Evolutionary conservation across 495 filamentous ascomycete genomes (phyloP).

Genomic region (Corynascus novoguineensis): DNA sequence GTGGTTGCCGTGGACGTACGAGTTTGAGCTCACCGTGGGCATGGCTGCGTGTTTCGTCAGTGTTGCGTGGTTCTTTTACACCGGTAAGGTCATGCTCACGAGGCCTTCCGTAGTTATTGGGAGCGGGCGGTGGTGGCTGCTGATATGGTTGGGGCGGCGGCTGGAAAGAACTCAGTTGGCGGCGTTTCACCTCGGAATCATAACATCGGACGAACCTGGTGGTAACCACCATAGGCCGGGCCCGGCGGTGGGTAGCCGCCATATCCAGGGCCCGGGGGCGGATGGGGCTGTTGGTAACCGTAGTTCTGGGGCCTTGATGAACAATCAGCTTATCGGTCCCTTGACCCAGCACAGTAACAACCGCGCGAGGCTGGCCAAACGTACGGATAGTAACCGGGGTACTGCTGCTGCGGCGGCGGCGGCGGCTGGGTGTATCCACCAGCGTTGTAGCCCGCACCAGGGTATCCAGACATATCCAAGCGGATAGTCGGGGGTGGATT

Average conservation of each 20-base stretch:
- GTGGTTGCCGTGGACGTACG: constrained; percentile 50
- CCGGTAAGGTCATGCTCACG: constrained; percentile 27
- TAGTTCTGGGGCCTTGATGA: constrained; percentile 18
- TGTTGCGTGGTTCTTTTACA: neutral
- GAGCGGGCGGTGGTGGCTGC: constrained; percentile 25
- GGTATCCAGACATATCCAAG: constrained; percentile 35
- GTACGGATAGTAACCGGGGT: constrained; percentile 40
- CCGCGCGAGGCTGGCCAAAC: constrained; percentile 8
- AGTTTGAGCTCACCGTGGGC: constrained; percentile 45
- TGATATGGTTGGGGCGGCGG: constrained; percentile 39
- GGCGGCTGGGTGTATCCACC: constrained; percentile 34
- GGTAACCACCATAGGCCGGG: constrained; percentile 31
- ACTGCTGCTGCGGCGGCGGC: constrained; percentile 32
- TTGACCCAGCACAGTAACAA: neutral
- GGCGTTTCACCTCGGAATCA: neutral
- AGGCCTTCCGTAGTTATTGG: constrained; percentile 33
- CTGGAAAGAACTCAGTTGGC: constrained; percentile 24
- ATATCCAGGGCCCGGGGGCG: constrained; percentile 36
- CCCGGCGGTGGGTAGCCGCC: constrained; percentile 46
- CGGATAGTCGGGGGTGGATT: neutral
- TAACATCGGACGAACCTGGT: constrained; percentile 19
- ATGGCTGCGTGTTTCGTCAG: constrained; percentile 32
- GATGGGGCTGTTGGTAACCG: constrained; percentile 24
- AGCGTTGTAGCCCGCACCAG: constrained; percentile 36
- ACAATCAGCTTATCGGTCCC: constrained; percentile 4